These are phyloP conservation scores for Avena sativa DNA, from an alignment of 176 grass and related monocot genomes.

Conservation along the genomic window DNA sequence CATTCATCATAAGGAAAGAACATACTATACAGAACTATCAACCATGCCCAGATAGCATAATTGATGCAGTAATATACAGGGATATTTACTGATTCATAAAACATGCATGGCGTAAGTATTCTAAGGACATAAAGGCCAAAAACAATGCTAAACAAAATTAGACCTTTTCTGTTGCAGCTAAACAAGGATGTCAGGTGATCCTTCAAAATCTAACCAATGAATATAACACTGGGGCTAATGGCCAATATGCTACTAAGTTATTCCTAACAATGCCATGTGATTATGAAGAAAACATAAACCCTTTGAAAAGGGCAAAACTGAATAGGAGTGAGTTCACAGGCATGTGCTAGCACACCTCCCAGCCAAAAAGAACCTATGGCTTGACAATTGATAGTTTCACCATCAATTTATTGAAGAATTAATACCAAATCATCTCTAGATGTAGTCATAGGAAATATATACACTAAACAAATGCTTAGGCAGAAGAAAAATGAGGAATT, in stretches of 20 bases:
- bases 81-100: slow-evolving; percentile 4
- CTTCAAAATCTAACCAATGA: slow-evolving; percentile 5
- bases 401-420: slow-evolving; percentile 20
- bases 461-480: neutral
- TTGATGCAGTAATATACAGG: neutral
- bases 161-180: neutral
- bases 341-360: neutral
- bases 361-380: neutral
- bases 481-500: neutral
- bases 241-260: neutral
- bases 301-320: neutral
- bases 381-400: neutral
- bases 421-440: neutral
- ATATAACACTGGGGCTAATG: neutral
- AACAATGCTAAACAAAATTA: neutral
- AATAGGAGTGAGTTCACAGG: slow-evolving; percentile 1
- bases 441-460: neutral
- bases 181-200: neutral
- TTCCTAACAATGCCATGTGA: neutral
- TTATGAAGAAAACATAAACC: neutral
- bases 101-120: slow-evolving; percentile 6
- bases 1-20: slow-evolving; percentile 12
- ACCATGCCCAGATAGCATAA: slow-evolving; percentile 30
- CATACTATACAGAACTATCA: slow-evolving; percentile 9
- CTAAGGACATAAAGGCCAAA: neutral